Evolutionary conservation across 164 flowering plant species (phyloP).

Genomic region (Chloranthus sessilifolius): DNA sequence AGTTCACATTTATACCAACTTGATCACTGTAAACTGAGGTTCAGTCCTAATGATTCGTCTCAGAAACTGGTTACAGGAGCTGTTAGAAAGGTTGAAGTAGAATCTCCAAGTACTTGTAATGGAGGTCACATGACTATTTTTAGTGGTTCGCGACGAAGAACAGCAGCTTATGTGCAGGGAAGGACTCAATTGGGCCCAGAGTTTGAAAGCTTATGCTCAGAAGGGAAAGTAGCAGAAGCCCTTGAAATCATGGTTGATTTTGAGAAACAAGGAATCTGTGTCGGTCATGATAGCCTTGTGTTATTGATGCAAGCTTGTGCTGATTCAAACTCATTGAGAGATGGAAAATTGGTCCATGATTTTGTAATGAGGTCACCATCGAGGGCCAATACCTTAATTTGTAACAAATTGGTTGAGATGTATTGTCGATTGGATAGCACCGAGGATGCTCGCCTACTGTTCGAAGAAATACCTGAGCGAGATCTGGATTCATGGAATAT

Average conservation of each 20-base stretch:
- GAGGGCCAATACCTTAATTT: constrained; percentile 2
- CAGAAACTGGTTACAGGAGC: not conserved
- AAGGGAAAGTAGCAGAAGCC: constrained; percentile 19
- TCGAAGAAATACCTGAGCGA: constrained; percentile 26
- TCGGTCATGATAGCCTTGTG: constrained; percentile 9
- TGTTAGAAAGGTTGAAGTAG: not conserved
- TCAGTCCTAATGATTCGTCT: too few species aligned
- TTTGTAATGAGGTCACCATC: constrained; percentile 7
- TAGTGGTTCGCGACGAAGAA: constrained; percentile 7
- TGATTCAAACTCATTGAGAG: constrained; percentile 16
- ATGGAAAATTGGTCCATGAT: constrained; percentile 22
- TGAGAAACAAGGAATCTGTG: constrained; percentile 12
- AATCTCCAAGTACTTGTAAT: too few species aligned
- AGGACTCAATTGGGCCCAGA: constrained; percentile 6
- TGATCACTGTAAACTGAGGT: too few species aligned
- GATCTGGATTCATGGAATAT: constrained; percentile 25
- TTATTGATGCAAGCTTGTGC: constrained; percentile 23
- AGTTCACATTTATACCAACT: not conserved
- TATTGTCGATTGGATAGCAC: constrained; percentile 16
- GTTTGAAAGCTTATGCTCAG: constrained; percentile 18
- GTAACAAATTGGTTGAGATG: constrained; percentile 24
- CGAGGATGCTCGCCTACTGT: constrained; percentile 12
- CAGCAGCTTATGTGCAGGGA: not conserved
- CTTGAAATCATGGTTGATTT: constrained; percentile 13
- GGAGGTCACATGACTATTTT: constrained; percentile 3